Percentiles rank a stretch among this genome's conserved stretches.
phyloP scores from a whole-genome alignment of 2,329 filamentous ascomycete species.

The Emergomyces africanus region DNA sequence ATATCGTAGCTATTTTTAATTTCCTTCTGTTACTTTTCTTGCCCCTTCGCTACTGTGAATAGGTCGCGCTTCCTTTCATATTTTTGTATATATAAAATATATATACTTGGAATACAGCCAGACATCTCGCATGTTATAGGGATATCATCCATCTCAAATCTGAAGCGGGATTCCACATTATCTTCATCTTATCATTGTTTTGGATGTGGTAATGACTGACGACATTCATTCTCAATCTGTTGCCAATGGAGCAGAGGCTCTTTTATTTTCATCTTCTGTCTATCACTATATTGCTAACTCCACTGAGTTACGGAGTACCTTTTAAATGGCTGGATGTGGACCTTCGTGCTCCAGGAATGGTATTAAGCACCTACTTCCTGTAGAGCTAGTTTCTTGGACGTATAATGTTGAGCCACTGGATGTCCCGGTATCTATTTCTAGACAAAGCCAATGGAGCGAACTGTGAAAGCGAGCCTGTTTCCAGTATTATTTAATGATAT shows the following conservation, averaged over 20 bases:
- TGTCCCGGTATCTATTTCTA: background rate
- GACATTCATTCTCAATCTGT: too few species aligned
- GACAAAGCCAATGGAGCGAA: background rate
- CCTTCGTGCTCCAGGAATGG: constrained; percentile 50
- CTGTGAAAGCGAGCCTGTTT: background rate
- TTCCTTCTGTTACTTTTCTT: background rate
- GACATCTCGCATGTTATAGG: too few species aligned
- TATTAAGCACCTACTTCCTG: too few species aligned
- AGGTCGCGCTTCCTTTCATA: background rate
- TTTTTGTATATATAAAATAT: background rate
- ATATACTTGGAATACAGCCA: background rate
- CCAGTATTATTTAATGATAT: background rate
- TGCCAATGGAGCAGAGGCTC: too few species aligned
- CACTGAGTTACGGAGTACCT: background rate
- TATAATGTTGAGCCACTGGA: background rate
- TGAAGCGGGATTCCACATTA: background rate
- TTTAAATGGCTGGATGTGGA: constrained; percentile 36
- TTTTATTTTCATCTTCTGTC: background rate
- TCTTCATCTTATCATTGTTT: background rate
- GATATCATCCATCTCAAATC: too few species aligned
- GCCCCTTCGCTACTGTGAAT: background rate
- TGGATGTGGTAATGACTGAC: background rate
- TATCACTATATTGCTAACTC: background rate
- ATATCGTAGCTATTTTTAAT: background rate
- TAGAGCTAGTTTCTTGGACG: too few species aligned